Evolutionary conservation across 345 rosid genomes (phyloP).

Genomic region (Sonneratia alba): DNA sequence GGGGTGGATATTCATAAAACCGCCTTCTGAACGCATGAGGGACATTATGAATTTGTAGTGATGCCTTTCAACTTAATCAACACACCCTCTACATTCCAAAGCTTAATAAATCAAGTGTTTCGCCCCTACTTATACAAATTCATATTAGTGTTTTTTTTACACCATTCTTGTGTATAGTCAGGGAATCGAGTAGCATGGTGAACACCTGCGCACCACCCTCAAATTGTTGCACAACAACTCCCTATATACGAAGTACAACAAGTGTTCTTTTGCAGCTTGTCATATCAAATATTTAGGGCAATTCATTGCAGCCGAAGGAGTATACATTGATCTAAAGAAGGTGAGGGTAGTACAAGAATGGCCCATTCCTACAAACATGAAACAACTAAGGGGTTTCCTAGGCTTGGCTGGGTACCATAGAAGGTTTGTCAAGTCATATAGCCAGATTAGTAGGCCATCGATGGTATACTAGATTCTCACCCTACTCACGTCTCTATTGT

Average conservation of each 20-base stretch:
- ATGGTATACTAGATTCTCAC: neutral
- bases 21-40: neutral
- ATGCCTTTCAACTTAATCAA: neutral
- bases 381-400: neutral
- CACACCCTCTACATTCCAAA: neutral
- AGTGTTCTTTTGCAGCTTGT: neutral
- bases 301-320: neutral
- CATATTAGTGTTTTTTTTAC: neutral
- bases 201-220: too few species aligned
- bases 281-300: neutral
- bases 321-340: neutral
- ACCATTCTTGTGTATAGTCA: neutral
- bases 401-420: neutral
- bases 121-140: neutral
- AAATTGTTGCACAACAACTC: neutral
- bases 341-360: neutral
- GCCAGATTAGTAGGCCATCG: neutral
- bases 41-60: neutral
- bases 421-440: neutral
- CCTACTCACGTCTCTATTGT: too few species aligned
- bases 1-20: neutral
- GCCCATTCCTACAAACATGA: neutral
- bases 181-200: too few species aligned
- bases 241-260: neutral
- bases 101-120: neutral